A percentile compares a stretch with the other conserved stretches of the same genome.
Evolutionary conservation across 306 rosid genomes (phyloP).

Genomic region (Glycine soja): DNA sequence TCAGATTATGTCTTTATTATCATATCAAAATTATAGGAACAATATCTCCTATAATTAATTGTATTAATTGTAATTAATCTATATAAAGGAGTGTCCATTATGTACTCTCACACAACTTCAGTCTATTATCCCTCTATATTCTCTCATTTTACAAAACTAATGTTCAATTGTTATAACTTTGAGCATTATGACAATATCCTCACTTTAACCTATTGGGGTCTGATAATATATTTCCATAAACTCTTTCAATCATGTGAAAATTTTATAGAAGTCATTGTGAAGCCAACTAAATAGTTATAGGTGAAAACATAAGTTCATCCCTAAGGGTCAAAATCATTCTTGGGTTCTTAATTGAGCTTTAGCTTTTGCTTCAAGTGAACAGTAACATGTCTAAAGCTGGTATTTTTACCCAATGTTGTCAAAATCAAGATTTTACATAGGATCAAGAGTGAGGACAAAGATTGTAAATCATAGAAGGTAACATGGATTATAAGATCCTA

Average conservation of each 20-base stretch:
- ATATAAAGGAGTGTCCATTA: no score
- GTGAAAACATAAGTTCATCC: conserved; percentile 19
- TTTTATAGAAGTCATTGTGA: neutral
- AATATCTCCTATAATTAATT: no score
- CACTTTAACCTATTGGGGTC: neutral
- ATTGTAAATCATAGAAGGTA: no score
- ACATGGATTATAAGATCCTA: no score
- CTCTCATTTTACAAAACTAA: neutral
- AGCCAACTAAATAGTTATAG: conserved; percentile 12
- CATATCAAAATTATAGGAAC: no score
- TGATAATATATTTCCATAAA: conserved; percentile 6
- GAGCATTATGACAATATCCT: conserved; percentile 19
- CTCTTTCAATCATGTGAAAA: conserved; percentile 24
- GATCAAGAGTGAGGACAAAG: no score
- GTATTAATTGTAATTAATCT: no score
- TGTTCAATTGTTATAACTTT: conserved; percentile 8
- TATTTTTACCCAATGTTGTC: no score
- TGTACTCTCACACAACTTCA: no score
- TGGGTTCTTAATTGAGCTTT: neutral
- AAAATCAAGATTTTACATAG: no score
- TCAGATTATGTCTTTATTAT: no score
- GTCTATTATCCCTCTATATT: no score
- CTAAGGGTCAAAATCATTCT: conserved; percentile 13
- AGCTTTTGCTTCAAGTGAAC: neutral
- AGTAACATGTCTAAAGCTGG: conserved; percentile 17